Percentiles rank a stretch among this genome's conserved stretches.
These are phyloP conservation scores for Panaeolus papilionaceus DNA, from an alignment of 768 basidiomycete genomes.

Conservation along the genomic window DNA sequence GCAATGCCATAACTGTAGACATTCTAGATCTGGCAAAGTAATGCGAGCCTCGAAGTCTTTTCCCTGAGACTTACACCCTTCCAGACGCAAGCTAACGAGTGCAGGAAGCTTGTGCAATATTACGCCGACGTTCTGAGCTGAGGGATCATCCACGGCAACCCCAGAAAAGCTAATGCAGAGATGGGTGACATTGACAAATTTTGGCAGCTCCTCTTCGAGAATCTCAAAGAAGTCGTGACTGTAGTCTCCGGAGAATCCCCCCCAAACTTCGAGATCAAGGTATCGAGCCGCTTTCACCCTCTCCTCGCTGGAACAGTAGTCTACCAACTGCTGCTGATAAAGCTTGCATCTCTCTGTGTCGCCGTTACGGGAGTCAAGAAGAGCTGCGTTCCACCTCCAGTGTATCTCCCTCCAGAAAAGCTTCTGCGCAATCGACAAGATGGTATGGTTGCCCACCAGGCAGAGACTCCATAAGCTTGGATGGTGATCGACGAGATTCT, in stretches of 20 bases:
- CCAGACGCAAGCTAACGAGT: neutral
- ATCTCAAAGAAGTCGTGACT: neutral
- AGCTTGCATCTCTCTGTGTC: neutral
- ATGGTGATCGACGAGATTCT: neutral
- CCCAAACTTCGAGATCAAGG: neutral
- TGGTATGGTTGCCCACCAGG: neutral
- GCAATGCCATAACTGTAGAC: neutral
- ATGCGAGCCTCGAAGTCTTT: neutral
- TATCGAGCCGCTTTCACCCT: neutral
- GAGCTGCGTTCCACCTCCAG: neutral
- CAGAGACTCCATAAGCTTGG: neutral
- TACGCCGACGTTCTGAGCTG: neutral
- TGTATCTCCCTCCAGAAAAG: slow-evolving; percentile 1
- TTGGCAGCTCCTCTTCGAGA: neutral
- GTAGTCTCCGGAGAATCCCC: slow-evolving; percentile 3
- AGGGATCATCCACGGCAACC: neutral
- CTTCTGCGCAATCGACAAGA: neutral
- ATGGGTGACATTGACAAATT: neutral
- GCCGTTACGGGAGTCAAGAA: neutral
- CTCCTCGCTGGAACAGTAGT: neutral
- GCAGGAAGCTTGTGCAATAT: neutral
- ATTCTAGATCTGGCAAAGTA: neutral
- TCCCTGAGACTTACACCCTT: neutral
- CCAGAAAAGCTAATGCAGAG: neutral
- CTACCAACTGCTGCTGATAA: slow-evolving; percentile 3